Evolutionary conservation across 176 grass and related monocot genomes (phyloP), one percentile per base, ranked within the genome.

Genomic region (Tillandsia leiboldiana): DNA sequence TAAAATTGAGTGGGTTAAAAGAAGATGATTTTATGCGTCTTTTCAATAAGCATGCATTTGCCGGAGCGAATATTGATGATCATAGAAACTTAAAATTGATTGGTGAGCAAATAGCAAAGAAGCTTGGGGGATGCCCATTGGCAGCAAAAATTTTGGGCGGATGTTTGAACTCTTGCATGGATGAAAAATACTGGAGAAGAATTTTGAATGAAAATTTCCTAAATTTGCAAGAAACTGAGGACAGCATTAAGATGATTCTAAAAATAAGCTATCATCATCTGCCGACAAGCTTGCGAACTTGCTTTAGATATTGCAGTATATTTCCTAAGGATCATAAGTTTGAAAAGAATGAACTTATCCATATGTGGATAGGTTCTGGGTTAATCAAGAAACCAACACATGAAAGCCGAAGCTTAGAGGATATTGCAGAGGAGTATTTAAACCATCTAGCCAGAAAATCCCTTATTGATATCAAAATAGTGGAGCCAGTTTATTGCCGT

Each of bases 221-320:
- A 54, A 70, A 63, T 64, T 68, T 75, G 13, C 26, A 53, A 63
- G 26, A 54, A 13, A 33, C 64, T 47, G 51, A 75, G 67, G 68
- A 51, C 8, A 71, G 26, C 12, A 66, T 81, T 7, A 74, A 53
- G 64, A 12, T 28, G 14, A 71, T 81, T 22, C 48, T 81, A 63
- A 81, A 70, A 63, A 69, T 81, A 26, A 81, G 78, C 14, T 81
- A 81, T 74, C 63, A 68, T 11, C 70, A 69, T 51, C 48, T 81
- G 26, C 28, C 71, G 15, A 12, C 51, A 62, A 5, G 74, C 49
- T 57, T 81, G 59, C 71, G 74, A 18, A 50, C 8, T 42, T 42
- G 33, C 33, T 42, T 42, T 5, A 0, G 33, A 7, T 42, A 42
- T 5, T 42, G 33, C 33, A 42, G 33, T 42, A 42, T 42, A 42